Base-by-base conservation (phyloP, 441 rosid species). In the Adansonia gregorii region DNA sequence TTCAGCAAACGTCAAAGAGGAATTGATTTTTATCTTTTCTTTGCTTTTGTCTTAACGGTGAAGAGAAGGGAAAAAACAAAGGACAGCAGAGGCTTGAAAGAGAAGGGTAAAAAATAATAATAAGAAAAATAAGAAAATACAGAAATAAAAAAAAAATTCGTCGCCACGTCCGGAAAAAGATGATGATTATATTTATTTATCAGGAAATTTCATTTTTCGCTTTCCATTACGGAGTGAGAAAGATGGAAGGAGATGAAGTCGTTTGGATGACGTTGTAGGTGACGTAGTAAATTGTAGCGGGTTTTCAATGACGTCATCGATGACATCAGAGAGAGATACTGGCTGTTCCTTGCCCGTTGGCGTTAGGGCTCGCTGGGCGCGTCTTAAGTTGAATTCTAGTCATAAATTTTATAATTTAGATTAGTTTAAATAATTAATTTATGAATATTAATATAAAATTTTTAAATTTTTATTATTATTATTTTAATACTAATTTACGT, bases 231-330 rank as follows among this genome's bases (percentile, higher is more conserved):
- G 51, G 35, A 45, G 67, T 41, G 45, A 63, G 46, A 7, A 10
- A 3, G 49, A 39, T 15, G 14, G 20, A 8, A 27, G 41, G 70
- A 63, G 79, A 72, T 87, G 91, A 87, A 85, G 89, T 88, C 84
- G 89, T 87, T 80, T 70, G 0, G 70, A 72, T 87, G 89, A 87
- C 89, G 84, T 0, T 2, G 9, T 35, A 9, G 27, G 3, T 78
- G 72, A 55, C 78, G 88, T 88, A 86, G 81, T 83, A 86, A 39
- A 7, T 43, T 6, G 74, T 74, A 39, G 92, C 81, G 80, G 80
- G 76, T 77, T 77, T 70, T 17, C 51, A 75, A 61, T 86, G 76
- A 79, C 82, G 90, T 78, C 77, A 54, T 11, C 88, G 39, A 64
- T 83, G 85, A 78, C 89, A 86, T 83, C 83, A 80, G 56, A 46